Evolutionary conservation across 2,329 filamentous ascomycete species (phyloP).

Genomic region (Lasiodiplodia theobromae): DNA sequence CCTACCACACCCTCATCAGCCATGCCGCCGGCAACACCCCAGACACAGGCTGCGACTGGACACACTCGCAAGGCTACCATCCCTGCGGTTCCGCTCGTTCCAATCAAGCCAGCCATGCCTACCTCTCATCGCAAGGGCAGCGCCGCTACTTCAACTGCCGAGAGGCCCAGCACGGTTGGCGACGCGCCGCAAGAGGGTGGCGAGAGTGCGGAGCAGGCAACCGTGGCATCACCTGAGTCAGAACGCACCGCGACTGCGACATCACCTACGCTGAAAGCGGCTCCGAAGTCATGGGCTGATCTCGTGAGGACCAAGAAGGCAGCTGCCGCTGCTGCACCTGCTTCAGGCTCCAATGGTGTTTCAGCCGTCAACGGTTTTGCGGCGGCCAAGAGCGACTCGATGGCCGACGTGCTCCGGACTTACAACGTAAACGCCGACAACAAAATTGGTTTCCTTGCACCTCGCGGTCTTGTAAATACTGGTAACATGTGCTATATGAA

Average conservation of each 20-base stretch:
- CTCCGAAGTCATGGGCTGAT: conserved; percentile 72
- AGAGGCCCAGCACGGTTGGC: conserved; percentile 39
- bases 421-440: conserved; percentile 71
- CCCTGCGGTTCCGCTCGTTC: conserved; percentile 61
- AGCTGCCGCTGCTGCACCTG: conserved; percentile 36
- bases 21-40: conserved; percentile 43
- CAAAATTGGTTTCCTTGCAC: conserved; percentile 85
- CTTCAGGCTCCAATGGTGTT: conserved; percentile 38
- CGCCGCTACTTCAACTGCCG: conserved; percentile 45
- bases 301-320: conserved; percentile 64
- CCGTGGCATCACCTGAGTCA: conserved; percentile 30
- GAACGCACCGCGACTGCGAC: conserved; percentile 48
- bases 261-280: conserved; percentile 54
- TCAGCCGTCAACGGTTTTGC: conserved; percentile 50
- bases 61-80: conserved; percentile 53
- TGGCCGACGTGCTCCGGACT: conserved; percentile 78
- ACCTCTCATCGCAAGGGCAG: conserved; percentile 27
- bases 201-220: conserved; percentile 33
- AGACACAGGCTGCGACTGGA: conserved; percentile 41
- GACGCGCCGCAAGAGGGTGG: neutral
- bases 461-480: conserved; percentile 91
- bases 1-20: conserved; percentile 64
- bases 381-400: conserved; percentile 63
- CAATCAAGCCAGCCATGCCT: conserved; percentile 53
- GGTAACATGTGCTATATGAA: conserved; percentile 99